Base-by-base conservation (phyloP, 208 protist species). In the Leishmania gerbilli region DNA sequence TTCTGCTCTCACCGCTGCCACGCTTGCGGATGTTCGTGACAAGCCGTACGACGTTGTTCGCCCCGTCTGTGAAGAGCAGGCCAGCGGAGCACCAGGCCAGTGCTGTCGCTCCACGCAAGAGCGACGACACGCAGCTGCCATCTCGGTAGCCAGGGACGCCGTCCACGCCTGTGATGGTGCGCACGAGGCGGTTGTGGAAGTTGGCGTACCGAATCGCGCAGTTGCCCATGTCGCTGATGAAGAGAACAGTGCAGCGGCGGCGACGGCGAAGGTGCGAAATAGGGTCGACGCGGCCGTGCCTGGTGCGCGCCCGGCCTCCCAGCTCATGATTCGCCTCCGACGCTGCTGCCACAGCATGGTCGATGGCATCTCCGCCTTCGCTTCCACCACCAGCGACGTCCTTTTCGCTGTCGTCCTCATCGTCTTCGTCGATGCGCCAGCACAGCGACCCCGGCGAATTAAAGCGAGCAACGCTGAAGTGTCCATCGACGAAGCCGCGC, bases 141-240 rank as follows among this genome's bases (percentile, higher is more conserved):
- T 96, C 93, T 24, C 91, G 91, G 80, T 96, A 96, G n/a, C 93
- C 93, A 3, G 93, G 89, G 19, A 93, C 85, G 40, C 90, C 88
- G 55, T 90, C 83, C 55, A 95, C 56, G n/a, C 93, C 93, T 17
- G 84, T 83, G 77, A 96, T 86, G 62, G 93, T 96, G 76, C 93
- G 91, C 24, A 96, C 91, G 67, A 95, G 75, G 9, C 76, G 86
- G 37, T 74, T 94, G 49, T 68, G 51, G 67, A 96, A 95, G 79
- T 96, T 84, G 4, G 89, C 91, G 67, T 92, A 90, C 31, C 93
- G 89, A 65, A 96, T 94, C 0, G 90, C 88, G 71, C 90, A 90
- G 77, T 96, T 96, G 67, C 93, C 91, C 5, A 72, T 84, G 82
- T 96, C 93, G 83, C 91, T 96, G 74, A 96, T 91, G 86, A 96